These are phyloP conservation scores for Juglanconis oblonga DNA, from an alignment of 2,329 filamentous ascomycete genomes.

Conservation along the genomic window DNA sequence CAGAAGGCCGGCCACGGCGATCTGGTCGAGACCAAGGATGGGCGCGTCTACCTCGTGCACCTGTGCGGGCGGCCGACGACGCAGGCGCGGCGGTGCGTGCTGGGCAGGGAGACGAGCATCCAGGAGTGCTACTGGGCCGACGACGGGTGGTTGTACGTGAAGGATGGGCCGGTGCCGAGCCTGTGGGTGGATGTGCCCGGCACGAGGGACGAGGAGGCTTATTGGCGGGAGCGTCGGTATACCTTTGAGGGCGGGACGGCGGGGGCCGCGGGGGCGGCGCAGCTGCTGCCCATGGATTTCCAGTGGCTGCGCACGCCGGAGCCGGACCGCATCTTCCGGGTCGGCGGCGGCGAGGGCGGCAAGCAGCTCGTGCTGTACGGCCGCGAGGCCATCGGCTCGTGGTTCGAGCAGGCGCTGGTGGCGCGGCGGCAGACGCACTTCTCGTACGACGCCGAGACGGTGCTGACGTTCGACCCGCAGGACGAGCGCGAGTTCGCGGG, in stretches of 20 bases:
- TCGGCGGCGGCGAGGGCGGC: constrained; percentile 31
- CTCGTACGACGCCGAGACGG: constrained; percentile 58
- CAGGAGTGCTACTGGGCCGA: constrained; percentile 58
- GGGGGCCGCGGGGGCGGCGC: too few relatives aligned
- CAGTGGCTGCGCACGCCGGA: constrained; percentile 58
- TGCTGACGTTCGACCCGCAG: constrained; percentile 48
- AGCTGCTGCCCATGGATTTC: constrained; percentile 46
- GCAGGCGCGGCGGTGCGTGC: constrained; percentile 49
- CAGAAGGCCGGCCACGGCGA: constrained; percentile 54
- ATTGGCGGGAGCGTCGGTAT: constrained; percentile 50
- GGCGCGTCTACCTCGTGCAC: constrained; percentile 52
- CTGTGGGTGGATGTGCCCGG: constrained; percentile 51
- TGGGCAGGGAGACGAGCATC: constrained; percentile 55
- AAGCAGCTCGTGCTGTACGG: constrained; percentile 46
- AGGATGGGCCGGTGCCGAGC: constrained; percentile 53
- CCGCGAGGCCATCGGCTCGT: constrained; percentile 52
- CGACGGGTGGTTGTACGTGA: constrained; percentile 62
- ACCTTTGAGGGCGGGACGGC: constrained; percentile 36
- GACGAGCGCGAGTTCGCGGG: constrained; percentile 62
- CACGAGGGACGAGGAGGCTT: constrained; percentile 41
- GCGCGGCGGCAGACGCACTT: constrained; percentile 57
- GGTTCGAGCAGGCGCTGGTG: constrained; percentile 57
- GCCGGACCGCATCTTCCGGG: constrained; percentile 48
- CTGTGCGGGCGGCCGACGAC: constrained; percentile 49
- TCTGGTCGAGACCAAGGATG: constrained; percentile 51